Base-by-base conservation (phyloP, 2,329 filamentous ascomycete genomes). In the Parafenestella ontariensis region DNA sequence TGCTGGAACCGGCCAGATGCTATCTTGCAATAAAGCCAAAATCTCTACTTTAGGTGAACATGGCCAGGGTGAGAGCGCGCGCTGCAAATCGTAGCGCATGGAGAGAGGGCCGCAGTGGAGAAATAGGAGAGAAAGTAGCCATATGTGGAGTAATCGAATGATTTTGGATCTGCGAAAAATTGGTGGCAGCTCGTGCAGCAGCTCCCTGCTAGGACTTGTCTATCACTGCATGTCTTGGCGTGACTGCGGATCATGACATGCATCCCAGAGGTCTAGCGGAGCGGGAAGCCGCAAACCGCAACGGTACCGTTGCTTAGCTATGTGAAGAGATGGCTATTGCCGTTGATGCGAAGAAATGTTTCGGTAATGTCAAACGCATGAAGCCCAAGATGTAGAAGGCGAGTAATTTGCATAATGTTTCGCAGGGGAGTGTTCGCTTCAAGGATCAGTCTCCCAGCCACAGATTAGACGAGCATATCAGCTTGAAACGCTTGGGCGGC, bases 211-310 rank as follows among this genome's bases (percentile, higher is more conserved):
- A 55, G 50, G 33, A 15, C 49, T 58, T 29, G 51, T 60, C 52
- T 49, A 59, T 68, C 59, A 66, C 60, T 42, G 59, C 63, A 56
- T 62, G 46, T 33, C 69, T 72, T 71, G 70, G 71, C 70, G 68
- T 71, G 66, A 68, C 46, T 41, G 54, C 44, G 49, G 57, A 49
- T 52, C 51, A 54, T 62, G 61, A 59, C 61, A 61, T 67, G 67
- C 64, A 68, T 52, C n/a, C n/a, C n/a, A n/a, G n/a, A n/a, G n/a
- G n/a, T n/a, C 28, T 18, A 28, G 33, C 51, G 51, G 52, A 54
- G 52, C 53, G 52, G 58, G 39, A 49, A 48, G 56, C 51, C 54
- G 55, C 33, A 59, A 56, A 47, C 47, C 36, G 56, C 36, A 49
- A 57, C 26, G 52, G 31, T 37, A n/a, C 51, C 42, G 48, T 47